Evolutionary conservation across 2,329 filamentous ascomycete genomes (phyloP), one percentile per base, ranked within the genome.

Genomic region (Xylaria sp.): DNA sequence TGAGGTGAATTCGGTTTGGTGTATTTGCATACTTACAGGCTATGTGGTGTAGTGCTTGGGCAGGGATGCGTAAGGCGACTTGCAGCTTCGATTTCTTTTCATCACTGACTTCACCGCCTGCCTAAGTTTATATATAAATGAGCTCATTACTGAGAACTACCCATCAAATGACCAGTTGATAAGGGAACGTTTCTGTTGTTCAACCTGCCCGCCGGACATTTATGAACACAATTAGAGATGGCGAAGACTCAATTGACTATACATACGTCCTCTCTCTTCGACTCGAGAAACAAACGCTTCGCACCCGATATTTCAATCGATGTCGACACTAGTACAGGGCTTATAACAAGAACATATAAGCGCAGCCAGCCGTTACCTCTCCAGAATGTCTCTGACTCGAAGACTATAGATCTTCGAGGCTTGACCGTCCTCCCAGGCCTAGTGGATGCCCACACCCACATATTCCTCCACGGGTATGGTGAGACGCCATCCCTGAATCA

Each of bases 391-490:
- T 58, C 61, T 1, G 56, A 54, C 27, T 31, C 54, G 1, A 60
- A 58, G 37, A 66, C 62, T 40, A 80, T 87, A 65, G 82, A 86
- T 60, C 79, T 87, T n/a, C 79, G 84, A 9, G 80, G 81, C 57
- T 77, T 80, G 57, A 75, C 79, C 21, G 80, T 83, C 4, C 74
- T 85, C 52, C 83, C 83, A 0, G 83, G 83, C 9, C 74, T 85
- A 4, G 82, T 86, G 3, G 83, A 86, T 68, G 79, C 82, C 0
- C 83, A 85, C 65, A 84, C 83, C 0, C 83, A 85, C 67, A 78
- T 85, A n/a, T 85, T 86, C 65, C 73, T 85, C 7, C 83, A 85
- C 68, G 72, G 79, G 0, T 82, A 83, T 67, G 71, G 71, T 70
- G 80, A 72, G 8, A 60, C 67, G 15, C 60, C 64, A 2, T 46